Percentiles rank a stretch among this genome's conserved stretches.
These are phyloP conservation scores for Delitschia confertaspora DNA, from an alignment of 495 filamentous ascomycete species.

Conservation along the genomic window DNA sequence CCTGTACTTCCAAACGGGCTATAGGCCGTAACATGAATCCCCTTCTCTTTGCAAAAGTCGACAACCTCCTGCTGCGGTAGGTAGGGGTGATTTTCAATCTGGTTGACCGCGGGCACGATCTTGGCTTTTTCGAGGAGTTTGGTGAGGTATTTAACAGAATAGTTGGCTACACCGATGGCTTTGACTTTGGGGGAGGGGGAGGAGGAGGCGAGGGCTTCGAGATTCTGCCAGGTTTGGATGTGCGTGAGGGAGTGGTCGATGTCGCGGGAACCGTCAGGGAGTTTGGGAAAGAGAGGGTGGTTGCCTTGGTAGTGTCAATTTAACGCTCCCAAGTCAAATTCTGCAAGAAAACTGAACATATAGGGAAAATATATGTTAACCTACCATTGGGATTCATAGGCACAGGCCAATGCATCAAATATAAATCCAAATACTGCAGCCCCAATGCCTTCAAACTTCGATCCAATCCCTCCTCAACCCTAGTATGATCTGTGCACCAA, in stretches of 20 bases:
- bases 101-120: conserved; percentile 73
- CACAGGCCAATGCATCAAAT: conserved; percentile 73
- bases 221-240: conserved; percentile 66
- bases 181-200: conserved; percentile 55
- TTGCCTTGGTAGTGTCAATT: no score
- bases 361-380: neutral
- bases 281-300: conserved; percentile 67
- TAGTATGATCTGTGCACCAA: conserved; percentile 68
- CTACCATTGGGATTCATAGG: conserved; percentile 68
- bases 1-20: conserved; percentile 71
- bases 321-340: neutral
- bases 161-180: conserved; percentile 79
- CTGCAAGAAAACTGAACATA: neutral
- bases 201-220: conserved; percentile 61
- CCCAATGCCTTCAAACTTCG: conserved; percentile 62
- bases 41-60: conserved; percentile 62
- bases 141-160: conserved; percentile 63
- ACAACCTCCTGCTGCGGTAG: conserved; percentile 84
- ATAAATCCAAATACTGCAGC: conserved; percentile 75
- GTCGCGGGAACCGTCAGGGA: conserved; percentile 59
- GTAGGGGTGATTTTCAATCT: conserved; percentile 81
- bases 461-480: conserved; percentile 59
- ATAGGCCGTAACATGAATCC: conserved; percentile 70
- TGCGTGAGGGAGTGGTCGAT: conserved; percentile 56
- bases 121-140: conserved; percentile 57